Evolutionary conservation across 148 eudicot genomes (phyloP), one percentile per base, ranked within the genome.

Genomic region (Amaranthus cruentus): DNA sequence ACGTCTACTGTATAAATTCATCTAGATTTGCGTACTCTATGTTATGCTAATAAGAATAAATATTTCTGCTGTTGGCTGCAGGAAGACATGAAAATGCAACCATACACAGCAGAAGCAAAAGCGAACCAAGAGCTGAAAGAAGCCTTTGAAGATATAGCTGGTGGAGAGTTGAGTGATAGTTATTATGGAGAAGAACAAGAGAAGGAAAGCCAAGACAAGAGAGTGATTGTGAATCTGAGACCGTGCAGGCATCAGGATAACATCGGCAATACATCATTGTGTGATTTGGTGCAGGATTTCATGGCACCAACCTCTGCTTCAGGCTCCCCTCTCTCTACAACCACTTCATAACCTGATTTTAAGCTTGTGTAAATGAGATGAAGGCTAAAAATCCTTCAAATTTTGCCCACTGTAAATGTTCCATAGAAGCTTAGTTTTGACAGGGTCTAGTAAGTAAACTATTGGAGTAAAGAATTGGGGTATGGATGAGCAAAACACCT

Each of bases 291-390:
- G 21, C 47, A 73, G 64, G 63, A 67, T 46, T 47, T 56, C 55
- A 49, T 70, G 55, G 49, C 63, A 21, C 66, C 62, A 42, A 62
- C 74, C 11, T 62, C 77, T 55, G 63, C 66, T 15, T 74, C 82
- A 7, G 55, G 74, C 64, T 79, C 82, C 7, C 81, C 81, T 70
- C 59, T 54, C 67, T 79, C 81, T 38, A 79, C 78, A 60, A 79
- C 82, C 53, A 79, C 78, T 13, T 74, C 78, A 44, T 79, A 62
- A 61, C 49, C 56, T 48, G 9, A 43, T 64, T 52, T 47, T 63
- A 62, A 6, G 56, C 59, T 55, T 21, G 0, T 68, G 73, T 78
- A 69, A 9, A 79, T 62, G 60, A 68, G 64, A 79, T 6, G 58
- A 12, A 68, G 76, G 48, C 49, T 11, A 43, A 5, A 5, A 62